Conservation (phyloP, 129 eudicot genomes). For the Flaveria robusta region DNA sequence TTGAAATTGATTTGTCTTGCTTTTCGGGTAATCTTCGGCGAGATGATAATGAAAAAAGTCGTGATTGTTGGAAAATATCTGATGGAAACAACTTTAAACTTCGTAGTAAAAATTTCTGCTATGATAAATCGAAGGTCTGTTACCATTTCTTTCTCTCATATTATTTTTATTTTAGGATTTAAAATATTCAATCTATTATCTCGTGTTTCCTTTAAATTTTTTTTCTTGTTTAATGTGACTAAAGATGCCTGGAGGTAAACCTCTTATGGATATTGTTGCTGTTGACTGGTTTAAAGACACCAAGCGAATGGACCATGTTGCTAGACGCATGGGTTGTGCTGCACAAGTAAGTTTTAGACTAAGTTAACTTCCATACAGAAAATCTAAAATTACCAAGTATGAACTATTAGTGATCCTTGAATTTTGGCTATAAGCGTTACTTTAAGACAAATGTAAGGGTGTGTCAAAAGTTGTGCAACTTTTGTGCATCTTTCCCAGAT, state of each 20-base stretch:
- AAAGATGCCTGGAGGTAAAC: constrained; percentile 89
- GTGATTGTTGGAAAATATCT: constrained; percentile 85
- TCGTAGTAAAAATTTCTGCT: constrained; percentile 74
- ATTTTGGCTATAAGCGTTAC: background rate
- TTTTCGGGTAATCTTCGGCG: constrained; percentile 85
- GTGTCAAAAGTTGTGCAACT: background rate
- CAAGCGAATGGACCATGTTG: constrained; percentile 95
- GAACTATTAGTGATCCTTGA: background rate
- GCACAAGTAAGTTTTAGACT: constrained; percentile 73
- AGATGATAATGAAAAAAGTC: constrained; percentile 70
- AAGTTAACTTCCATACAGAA: background rate
- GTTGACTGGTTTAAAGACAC: constrained; percentile 96
- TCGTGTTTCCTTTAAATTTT: constrained; percentile 14
- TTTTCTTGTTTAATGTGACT: constrained; percentile 26
- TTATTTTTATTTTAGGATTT: constrained; percentile 7
- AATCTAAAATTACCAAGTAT: background rate
- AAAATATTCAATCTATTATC: background rate
- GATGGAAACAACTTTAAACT: constrained; percentile 91
- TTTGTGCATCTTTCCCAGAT: background rate
- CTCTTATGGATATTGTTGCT: constrained; percentile 97
- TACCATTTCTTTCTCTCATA: constrained; percentile 13
- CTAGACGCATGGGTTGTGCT: constrained; percentile 90
- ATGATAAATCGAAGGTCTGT: constrained; percentile 84
- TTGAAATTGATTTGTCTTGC: constrained; percentile 68
- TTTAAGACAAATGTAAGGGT: background rate